A percentile compares a stretch with the other conserved stretches of the same genome.
Conservation (phyloP, 768 basidiomycete genomes). For the Coprinopsis sp. region DNA sequence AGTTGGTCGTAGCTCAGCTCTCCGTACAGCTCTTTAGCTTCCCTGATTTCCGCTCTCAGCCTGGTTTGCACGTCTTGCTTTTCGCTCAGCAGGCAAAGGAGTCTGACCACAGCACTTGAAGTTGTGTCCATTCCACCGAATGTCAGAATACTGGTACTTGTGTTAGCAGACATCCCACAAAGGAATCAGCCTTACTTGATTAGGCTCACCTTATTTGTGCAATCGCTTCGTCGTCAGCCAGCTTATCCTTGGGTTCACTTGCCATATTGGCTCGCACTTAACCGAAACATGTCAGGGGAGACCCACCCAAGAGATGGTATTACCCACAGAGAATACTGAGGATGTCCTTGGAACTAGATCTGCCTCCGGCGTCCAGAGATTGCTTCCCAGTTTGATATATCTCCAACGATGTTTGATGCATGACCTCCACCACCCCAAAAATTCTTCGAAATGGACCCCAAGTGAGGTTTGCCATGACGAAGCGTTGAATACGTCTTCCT, state of each 20-base stretch:
- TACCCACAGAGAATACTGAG: slow-evolving; percentile 43
- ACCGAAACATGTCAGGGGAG: background rate
- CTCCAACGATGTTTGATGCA: slow-evolving; percentile 30
- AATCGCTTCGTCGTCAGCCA: slow-evolving; percentile 34
- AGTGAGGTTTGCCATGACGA: slow-evolving; percentile 3
- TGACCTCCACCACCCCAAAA: slow-evolving; percentile 28
- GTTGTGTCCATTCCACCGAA: slow-evolving; percentile 43
- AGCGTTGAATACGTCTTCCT: background rate
- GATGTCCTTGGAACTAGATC: slow-evolving; percentile 34
- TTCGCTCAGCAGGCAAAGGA: slow-evolving; percentile 27
- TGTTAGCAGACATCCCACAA: background rate
- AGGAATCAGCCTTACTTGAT: background rate
- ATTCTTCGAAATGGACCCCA: slow-evolving; percentile 24
- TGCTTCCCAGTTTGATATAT: slow-evolving; percentile 35
- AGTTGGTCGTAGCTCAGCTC: slow-evolving; percentile 35
- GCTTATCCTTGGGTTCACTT: slow-evolving; percentile 23
- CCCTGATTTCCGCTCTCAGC: slow-evolving; percentile 30
- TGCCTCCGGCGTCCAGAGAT: slow-evolving; percentile 25
- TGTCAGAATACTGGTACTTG: slow-evolving; percentile 28
- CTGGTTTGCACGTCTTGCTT: slow-evolving; percentile 34
- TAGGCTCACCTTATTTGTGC: slow-evolving; percentile 31
- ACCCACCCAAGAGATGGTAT: background rate
- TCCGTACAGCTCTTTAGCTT: slow-evolving; percentile 19
- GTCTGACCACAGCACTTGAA: slow-evolving; percentile 31
- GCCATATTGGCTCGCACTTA: slow-evolving; percentile 38